Percentiles rank a stretch among this genome's conserved stretches.
Conservation (phyloP, 1,284 basidiomycete species). For the Inonotus hispidus region DNA sequence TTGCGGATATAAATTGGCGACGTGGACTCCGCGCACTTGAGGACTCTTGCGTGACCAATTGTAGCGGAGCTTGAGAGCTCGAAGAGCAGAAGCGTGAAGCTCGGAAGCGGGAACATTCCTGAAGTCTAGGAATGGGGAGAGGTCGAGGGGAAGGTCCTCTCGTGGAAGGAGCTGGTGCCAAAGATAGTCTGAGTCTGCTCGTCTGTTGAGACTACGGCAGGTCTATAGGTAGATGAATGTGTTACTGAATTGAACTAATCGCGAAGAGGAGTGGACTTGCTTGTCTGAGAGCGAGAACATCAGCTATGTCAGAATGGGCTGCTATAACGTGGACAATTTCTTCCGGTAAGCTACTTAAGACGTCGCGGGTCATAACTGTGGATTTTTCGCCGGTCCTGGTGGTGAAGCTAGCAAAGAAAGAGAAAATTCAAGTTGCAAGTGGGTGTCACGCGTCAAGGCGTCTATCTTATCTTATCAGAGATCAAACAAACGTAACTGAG, state of each 20-base stretch:
- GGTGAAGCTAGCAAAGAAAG: background rate
- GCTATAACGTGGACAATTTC: constrained; percentile 14
- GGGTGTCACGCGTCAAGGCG: no score
- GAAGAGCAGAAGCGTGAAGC: constrained; percentile 8
- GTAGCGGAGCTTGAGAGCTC: constrained; percentile 10
- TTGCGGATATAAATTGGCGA: background rate
- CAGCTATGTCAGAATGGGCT: constrained; percentile 5
- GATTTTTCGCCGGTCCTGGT: background rate
- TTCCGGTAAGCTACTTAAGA: constrained; percentile 15
- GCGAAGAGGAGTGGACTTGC: constrained; percentile 3
- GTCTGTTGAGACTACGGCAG: constrained; percentile 13
- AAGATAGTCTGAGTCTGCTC: constrained; percentile 17
- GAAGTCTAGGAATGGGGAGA: constrained; percentile 10
- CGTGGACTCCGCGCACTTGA: background rate
- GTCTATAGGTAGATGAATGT: constrained; percentile 9
- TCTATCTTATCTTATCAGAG: background rate
- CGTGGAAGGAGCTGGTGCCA: constrained; percentile 18
- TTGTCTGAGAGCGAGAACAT: constrained; percentile 18
- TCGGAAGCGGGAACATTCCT: constrained; percentile 9
- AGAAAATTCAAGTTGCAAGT: background rate
- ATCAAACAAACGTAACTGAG: background rate
- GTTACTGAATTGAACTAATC: background rate
- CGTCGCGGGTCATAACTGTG: background rate
- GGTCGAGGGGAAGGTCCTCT: constrained; percentile 13
- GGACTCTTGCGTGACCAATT: constrained; percentile 15